Base-by-base conservation (phyloP, 2,329 filamentous ascomycete species). In the Aspergillus amoenus region DNA sequence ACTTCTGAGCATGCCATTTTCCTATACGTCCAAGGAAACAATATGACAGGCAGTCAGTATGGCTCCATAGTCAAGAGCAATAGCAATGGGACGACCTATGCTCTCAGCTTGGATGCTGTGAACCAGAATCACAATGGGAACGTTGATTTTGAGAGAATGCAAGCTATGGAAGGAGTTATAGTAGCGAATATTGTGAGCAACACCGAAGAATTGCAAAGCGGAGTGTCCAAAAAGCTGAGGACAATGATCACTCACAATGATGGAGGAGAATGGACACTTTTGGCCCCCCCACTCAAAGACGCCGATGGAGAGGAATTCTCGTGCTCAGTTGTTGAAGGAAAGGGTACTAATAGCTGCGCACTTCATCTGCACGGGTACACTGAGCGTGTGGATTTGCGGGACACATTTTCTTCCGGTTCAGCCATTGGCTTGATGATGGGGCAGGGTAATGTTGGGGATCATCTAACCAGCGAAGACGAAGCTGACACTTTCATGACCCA, bases 181-280 rank as follows among this genome's bases (percentile, higher is more conserved):
- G 74, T 99, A 62, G 90, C 92, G 69, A 99, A 99, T 68, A 79
- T 90, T 7, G 91, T 99, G 17, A 81, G 83, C 47, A 97, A 97
- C 68, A 76, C 82, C 24, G 80, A 88, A 34, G 85, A 87, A 32
- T 80, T 84, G 12, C 78, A 84, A 51, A 79, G 83, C 52, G 59
- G 54, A 17, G 81, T 83, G 21, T 79, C 82, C 42, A 99, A 99
- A 81, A 88, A 87, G 70, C 81, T 97, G 49, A 91, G 91, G 73
- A 94, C 91, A 39, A 87, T 89, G 79, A 97, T 99, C 68, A 96
- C 92, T 1, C 94, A 99, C 77, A 97, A 97, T 68, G 94, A 99
- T 70, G 94, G 93, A 34, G 89, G 90, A 0, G 86, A 93, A 70
- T 99, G 94, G 94, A 81, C 81, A 27, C 86, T 87, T 61, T 77